phyloP scores from a whole-genome alignment of 129 eudicot species.

The Erigeron canadensis region DNA sequence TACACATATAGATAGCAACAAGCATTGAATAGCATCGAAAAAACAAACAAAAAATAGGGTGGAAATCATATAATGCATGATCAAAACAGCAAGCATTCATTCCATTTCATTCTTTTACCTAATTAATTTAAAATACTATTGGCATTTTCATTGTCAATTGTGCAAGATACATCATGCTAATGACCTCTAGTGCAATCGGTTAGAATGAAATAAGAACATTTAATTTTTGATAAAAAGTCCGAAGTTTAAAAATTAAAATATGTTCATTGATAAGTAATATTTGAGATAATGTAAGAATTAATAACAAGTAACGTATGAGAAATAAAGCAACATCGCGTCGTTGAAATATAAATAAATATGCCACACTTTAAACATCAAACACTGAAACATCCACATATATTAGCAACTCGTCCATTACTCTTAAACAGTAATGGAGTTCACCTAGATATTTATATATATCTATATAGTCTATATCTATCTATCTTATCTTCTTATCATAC shows the following conservation, averaged over 20 bases:
- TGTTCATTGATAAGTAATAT: too few relatives aligned
- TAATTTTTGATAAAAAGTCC: too few relatives aligned
- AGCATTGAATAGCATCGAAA: neutral
- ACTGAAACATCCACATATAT: constrained; percentile 22
- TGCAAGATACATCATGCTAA: too few relatives aligned
- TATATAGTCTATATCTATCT: neutral
- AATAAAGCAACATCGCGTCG: too few relatives aligned
- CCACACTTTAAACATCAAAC: constrained; percentile 11
- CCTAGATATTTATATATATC: constrained; percentile 30
- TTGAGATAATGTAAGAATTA: too few relatives aligned
- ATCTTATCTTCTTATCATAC: neutral
- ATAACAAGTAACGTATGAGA: too few relatives aligned
- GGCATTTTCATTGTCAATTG: too few relatives aligned
- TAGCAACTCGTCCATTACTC: constrained; percentile 41
- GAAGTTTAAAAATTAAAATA: too few relatives aligned
- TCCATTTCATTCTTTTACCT: constrained; percentile 52
- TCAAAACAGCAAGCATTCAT: constrained; percentile 50
- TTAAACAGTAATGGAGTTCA: constrained; percentile 39
- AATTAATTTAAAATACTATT: too few relatives aligned
- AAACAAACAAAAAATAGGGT: constrained; percentile 9
- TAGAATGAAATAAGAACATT: too few relatives aligned
- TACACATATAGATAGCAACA: neutral
- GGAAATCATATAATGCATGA: constrained; percentile 36
- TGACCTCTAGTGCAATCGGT: too few relatives aligned
- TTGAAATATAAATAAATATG: too few relatives aligned